Conservation (phyloP, 371 early-diverging fungal species). For the Saksenaea vasiformis region DNA sequence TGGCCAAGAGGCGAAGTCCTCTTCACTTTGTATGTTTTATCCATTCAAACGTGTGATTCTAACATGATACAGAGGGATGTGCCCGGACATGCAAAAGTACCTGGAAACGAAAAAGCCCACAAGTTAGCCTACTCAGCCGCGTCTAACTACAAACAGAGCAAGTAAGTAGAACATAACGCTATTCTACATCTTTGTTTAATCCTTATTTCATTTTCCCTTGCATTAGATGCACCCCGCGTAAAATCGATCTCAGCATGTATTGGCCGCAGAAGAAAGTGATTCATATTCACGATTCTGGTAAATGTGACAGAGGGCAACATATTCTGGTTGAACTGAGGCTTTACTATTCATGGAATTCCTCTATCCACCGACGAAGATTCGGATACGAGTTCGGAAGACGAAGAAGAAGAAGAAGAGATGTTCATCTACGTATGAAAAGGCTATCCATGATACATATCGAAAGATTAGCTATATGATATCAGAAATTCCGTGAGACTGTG, state of each 20-base stretch:
- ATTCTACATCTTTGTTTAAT: not conserved
- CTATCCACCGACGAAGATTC: no score
- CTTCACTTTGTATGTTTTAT: not conserved
- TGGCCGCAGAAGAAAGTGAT: not conserved
- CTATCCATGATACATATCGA: no score
- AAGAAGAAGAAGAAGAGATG: no score
- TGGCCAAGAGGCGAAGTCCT: not conserved
- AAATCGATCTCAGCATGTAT: not conserved
- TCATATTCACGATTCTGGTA: not conserved
- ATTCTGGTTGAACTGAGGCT: not conserved
- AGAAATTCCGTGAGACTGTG: no score
- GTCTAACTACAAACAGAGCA: not conserved
- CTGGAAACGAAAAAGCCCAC: not conserved
- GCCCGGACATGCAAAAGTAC: not conserved
- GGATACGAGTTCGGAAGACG: no score
- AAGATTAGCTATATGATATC: no score
- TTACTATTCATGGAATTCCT: not conserved
- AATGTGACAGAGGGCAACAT: not conserved
- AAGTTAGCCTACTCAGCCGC: not conserved
- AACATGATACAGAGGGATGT: not conserved
- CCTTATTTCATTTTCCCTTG: not conserved
- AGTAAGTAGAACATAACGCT: not conserved
- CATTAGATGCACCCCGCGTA: not conserved
- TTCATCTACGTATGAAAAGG: no score
- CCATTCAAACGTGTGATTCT: not conserved